Percentiles rank a stretch among this genome's conserved stretches.
Conservation (phyloP, 768 basidiomycete species). For the Lactarius trivialis region DNA sequence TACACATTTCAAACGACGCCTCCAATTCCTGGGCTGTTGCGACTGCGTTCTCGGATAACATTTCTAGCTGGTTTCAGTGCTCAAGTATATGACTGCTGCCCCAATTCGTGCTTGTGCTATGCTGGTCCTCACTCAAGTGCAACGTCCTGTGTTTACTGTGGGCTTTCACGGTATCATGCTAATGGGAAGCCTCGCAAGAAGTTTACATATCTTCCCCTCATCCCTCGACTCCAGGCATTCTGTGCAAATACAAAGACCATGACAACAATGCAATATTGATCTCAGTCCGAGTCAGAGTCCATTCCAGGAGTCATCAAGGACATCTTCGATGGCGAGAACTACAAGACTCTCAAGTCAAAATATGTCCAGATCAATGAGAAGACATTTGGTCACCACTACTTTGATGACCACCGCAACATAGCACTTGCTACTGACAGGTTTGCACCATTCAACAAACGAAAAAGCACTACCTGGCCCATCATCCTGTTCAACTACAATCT, state of each 20-base stretch:
- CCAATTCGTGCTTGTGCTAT: background rate
- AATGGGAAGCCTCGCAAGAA: background rate
- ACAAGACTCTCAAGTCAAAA: background rate
- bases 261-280: background rate
- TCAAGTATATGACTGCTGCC: background rate
- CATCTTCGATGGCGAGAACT: background rate
- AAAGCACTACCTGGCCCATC: conserved; percentile 36
- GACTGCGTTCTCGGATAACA: background rate
- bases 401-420: conserved; percentile 35
- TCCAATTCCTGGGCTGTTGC: background rate
- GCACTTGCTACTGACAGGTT: conserved; percentile 43
- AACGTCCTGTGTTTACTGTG: background rate
- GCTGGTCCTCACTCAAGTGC: background rate
- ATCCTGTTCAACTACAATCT: conserved; percentile 40
- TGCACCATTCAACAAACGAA: conserved; percentile 31
- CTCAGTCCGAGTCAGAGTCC: background rate
- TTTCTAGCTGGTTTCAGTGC: background rate
- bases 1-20: background rate
- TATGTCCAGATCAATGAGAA: background rate
- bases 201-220: background rate
- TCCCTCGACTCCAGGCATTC: background rate
- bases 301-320: background rate
- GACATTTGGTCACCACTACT: conserved; percentile 28
- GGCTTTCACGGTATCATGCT: background rate
- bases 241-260: background rate